Conservation (phyloP, 768 basidiomycete species). For the Agrocybe chaxingu region DNA sequence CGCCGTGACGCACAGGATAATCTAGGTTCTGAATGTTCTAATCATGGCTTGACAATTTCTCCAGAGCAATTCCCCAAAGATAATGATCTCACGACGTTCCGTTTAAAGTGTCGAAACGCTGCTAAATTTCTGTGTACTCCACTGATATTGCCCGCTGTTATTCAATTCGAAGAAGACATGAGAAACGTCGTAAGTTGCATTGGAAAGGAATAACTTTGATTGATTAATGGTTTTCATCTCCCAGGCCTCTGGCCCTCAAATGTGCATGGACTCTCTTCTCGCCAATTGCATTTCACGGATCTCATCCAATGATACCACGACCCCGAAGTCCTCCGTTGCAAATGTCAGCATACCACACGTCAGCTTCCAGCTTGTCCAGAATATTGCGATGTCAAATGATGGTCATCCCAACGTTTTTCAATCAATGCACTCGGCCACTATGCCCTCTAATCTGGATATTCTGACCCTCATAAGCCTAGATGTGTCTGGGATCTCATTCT, state of each 20-base stretch:
- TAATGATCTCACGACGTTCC: conserved; percentile 32
- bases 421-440: conserved; percentile 12
- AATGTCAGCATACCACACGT: conserved; percentile 40
- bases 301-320: conserved; percentile 12
- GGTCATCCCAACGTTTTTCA: conserved; percentile 25
- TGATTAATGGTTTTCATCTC: background rate
- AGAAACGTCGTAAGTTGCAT: conserved; percentile 37
- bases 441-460: conserved; percentile 28
- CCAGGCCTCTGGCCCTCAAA: conserved; percentile 33
- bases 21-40: background rate
- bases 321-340: conserved; percentile 26
- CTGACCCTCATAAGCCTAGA: conserved; percentile 23
- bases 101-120: conserved; percentile 35
- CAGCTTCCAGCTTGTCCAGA: conserved; percentile 44
- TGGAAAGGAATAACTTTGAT: background rate
- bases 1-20: background rate
- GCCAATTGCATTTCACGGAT: conserved; percentile 29
- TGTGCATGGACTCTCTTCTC: conserved; percentile 41
- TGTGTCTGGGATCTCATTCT: conserved; percentile 18
- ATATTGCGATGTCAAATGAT: conserved; percentile 34
- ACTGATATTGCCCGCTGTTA: conserved; percentile 42
- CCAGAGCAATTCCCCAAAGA: conserved; percentile 18
- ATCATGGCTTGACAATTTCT: conserved; percentile 1
- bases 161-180: conserved; percentile 45
- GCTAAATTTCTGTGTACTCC: conserved; percentile 53